These are phyloP conservation scores for Fragaria vesca DNA, from an alignment of 306 rosid genomes.

Conservation along the genomic window DNA sequence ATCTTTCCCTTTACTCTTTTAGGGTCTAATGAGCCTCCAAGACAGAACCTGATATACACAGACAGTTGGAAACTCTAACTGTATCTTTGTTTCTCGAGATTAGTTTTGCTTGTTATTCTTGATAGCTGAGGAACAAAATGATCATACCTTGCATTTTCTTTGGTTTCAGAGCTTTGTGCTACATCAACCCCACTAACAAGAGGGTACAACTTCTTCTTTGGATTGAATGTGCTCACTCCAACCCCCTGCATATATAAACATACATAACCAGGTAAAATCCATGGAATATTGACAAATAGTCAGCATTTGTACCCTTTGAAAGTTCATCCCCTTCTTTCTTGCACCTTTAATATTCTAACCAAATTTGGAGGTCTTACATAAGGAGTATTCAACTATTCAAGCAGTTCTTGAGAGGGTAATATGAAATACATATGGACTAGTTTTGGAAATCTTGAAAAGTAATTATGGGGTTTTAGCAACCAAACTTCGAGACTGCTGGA, in stretches of 20 bases:
- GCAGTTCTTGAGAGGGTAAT: neutral
- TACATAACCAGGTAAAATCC: neutral
- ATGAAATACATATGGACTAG: neutral
- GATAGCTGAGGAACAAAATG: conserved; percentile 1
- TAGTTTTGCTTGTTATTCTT: conserved; percentile 1
- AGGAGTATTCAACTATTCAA: neutral
- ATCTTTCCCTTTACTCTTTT: conserved; percentile 62
- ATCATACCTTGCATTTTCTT: conserved; percentile 53
- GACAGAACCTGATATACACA: conserved; percentile 29
- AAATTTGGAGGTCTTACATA: neutral
- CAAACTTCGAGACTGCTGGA: neutral
- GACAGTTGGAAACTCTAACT: neutral
- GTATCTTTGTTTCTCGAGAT: neutral
- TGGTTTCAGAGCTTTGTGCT: conserved; percentile 39
- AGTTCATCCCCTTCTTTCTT: neutral
- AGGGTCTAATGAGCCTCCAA: conserved; percentile 50
- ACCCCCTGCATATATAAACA: conserved; percentile 47
- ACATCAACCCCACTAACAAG: conserved; percentile 63
- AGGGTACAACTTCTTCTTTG: conserved; percentile 47
- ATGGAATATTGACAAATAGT: neutral
- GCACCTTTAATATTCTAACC: neutral
- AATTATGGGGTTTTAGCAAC: neutral
- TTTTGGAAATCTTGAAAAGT: neutral
- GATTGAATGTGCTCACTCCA: conserved; percentile 62
- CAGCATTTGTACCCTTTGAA: neutral